Evolutionary conservation across 2,329 filamentous ascomycete species (phyloP).

Genomic region (Hysterium pulicare): DNA sequence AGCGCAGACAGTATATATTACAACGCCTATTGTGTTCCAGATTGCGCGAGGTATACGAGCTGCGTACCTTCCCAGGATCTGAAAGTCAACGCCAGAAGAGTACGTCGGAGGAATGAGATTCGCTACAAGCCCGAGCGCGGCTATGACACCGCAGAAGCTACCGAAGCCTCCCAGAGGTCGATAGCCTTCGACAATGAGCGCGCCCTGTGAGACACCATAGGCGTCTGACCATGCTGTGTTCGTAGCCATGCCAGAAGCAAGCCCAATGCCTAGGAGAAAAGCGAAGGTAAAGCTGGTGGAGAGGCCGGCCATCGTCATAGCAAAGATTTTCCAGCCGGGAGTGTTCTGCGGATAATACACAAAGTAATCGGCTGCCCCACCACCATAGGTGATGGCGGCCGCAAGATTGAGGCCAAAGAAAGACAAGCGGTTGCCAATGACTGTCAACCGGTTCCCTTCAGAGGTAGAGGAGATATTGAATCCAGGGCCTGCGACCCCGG

Average conservation of each 20-base stretch:
- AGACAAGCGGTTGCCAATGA: slow-evolving; percentile 58
- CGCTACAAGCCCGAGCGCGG: slow-evolving; percentile 62
- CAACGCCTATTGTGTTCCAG: slow-evolving; percentile 61
- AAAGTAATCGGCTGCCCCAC: slow-evolving; percentile 64
- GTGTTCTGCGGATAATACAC: slow-evolving; percentile 61
- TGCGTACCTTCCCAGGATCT: slow-evolving; percentile 60
- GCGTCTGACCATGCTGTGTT: slow-evolving; percentile 56
- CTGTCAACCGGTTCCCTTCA: slow-evolving; percentile 49
- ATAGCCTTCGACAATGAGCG: slow-evolving; percentile 62
- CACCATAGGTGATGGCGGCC: slow-evolving; percentile 61
- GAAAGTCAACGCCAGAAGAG: slow-evolving; percentile 64
- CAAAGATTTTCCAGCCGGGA: slow-evolving; percentile 53
- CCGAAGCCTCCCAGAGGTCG: slow-evolving; percentile 59
- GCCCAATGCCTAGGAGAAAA: slow-evolving; percentile 59
- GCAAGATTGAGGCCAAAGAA: slow-evolving; percentile 69
- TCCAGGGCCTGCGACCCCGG: slow-evolving; percentile 57
- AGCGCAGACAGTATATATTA: slow-evolving; percentile 64
- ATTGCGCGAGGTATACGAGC: slow-evolving; percentile 59
- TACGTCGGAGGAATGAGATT: slow-evolving; percentile 64
- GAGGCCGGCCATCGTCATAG: slow-evolving; percentile 56
- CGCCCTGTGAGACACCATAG: slow-evolving; percentile 58
- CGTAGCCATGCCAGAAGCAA: slow-evolving; percentile 55
- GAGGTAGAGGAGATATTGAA: slow-evolving; percentile 56
- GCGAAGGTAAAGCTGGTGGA: slow-evolving; percentile 58
- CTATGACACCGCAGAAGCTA: slow-evolving; percentile 63